Conservation (phyloP, 768 basidiomycete species). For the Kwoniella sp. region DNA sequence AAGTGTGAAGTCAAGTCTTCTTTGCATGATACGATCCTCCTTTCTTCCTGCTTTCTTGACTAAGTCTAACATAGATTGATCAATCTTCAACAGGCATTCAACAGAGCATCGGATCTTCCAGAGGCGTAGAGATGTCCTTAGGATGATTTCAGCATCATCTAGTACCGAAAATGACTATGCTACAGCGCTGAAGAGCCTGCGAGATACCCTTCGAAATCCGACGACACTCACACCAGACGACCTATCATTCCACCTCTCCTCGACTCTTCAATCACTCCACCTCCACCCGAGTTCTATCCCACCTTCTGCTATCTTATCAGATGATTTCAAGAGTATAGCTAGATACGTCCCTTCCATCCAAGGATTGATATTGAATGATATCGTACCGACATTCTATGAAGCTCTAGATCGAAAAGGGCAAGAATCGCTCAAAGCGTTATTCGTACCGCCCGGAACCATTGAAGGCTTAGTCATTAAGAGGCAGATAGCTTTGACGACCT, state of each 20-base stretch:
- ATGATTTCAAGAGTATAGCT: conserved; percentile 20
- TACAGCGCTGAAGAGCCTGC: conserved; percentile 25
- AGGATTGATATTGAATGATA: conserved; percentile 64
- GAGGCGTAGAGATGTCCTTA: background rate
- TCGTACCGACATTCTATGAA: conserved; percentile 71
- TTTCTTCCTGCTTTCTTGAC: conserved; percentile 1
- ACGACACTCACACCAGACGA: conserved; percentile 12
- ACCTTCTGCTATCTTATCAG: background rate
- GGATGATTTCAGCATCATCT: conserved; percentile 13
- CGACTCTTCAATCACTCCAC: conserved; percentile 21
- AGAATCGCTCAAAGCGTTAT: conserved; percentile 67
- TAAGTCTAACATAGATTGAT: too few relatives aligned
- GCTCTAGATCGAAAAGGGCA: conserved; percentile 59
- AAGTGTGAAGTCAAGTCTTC: too few relatives aligned
- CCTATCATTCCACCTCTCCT: conserved; percentile 22
- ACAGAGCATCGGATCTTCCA: too few relatives aligned
- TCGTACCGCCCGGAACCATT: conserved; percentile 48
- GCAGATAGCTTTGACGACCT: conserved; percentile 57
- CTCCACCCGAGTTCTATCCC: conserved; percentile 33
- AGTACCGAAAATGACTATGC: background rate
- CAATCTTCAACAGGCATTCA: too few relatives aligned
- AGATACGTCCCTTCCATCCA: conserved; percentile 65
- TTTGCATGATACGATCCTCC: conserved; percentile 3
- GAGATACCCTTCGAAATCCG: conserved; percentile 35
- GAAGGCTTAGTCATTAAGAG: conserved; percentile 8